phyloP scores from a whole-genome alignment of 2,329 filamentous ascomycete genomes.

The Didymella sp. region DNA sequence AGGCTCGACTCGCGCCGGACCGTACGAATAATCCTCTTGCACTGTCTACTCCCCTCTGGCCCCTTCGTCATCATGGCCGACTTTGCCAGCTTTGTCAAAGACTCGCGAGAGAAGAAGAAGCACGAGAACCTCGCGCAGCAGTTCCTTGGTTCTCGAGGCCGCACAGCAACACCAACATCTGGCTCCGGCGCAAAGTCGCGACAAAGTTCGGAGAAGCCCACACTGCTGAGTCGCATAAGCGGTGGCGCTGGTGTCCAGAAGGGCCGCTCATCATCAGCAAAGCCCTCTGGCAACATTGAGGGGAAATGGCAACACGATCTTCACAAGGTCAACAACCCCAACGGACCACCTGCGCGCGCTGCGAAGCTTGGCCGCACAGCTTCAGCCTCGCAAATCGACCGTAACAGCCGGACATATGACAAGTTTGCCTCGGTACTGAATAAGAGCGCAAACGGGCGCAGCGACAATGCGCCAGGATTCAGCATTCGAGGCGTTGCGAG shows the following conservation, averaged over 20 bases:
- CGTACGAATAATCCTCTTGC: neutral
- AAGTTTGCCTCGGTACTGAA: constrained; percentile 49
- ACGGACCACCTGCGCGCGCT: constrained; percentile 42
- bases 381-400: constrained; percentile 51
- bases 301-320: constrained; percentile 76
- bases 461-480: constrained; percentile 57
- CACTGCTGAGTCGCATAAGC: constrained; percentile 73
- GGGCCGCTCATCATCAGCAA: constrained; percentile 57
- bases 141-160: constrained; percentile 65
- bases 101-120: constrained; percentile 70
- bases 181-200: constrained; percentile 54
- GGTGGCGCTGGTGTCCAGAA: constrained; percentile 73
- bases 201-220: constrained; percentile 57
- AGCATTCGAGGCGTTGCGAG: constrained; percentile 72
- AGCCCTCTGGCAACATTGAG: constrained; percentile 64
- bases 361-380: constrained; percentile 46
- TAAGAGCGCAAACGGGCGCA: constrained; percentile 36
- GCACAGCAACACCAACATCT: constrained; percentile 62
- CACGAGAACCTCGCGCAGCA: constrained; percentile 74
- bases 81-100: constrained; percentile 39
- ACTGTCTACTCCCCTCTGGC: neutral
- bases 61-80: constrained; percentile 30
- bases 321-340: constrained; percentile 58
- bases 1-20: constrained; percentile 8
- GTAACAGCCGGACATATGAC: constrained; percentile 52